These are phyloP conservation scores for Didymella keratinophila DNA, from an alignment of 2,329 filamentous ascomycete species.

Conservation along the genomic window DNA sequence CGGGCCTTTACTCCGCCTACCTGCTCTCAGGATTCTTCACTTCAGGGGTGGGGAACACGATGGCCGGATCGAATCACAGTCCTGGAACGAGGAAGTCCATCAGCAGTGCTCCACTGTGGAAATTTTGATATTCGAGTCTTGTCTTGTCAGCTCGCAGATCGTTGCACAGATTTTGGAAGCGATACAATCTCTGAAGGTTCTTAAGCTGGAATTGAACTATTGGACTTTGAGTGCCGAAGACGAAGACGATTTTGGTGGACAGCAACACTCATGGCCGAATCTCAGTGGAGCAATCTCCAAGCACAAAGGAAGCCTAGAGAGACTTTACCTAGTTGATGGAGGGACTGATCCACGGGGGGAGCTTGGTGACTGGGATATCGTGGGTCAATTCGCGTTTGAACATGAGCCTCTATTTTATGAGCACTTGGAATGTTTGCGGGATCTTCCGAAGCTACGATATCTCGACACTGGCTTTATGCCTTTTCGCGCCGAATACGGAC, in stretches of 20 bases:
- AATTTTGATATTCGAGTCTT: background rate
- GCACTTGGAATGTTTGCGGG: background rate
- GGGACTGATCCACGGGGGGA: background rate
- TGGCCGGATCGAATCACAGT: background rate
- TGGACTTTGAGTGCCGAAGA: background rate
- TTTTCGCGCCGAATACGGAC: background rate
- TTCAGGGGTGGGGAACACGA: background rate
- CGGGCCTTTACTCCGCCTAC: background rate
- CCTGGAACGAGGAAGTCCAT: background rate
- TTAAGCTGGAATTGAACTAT: background rate
- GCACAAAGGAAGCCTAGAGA: background rate
- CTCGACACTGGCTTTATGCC: background rate
- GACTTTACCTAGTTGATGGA: background rate
- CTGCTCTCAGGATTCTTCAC: background rate
- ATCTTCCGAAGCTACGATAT: background rate
- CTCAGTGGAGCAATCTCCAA: background rate
- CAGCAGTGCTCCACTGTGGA: background rate
- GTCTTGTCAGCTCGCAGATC: background rate
- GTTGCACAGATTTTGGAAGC: background rate
- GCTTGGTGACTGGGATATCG: background rate
- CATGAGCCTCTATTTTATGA: too few species aligned
- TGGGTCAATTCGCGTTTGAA: too few species aligned
- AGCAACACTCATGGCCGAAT: background rate
- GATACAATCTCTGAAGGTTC: background rate
- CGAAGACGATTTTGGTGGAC: background rate